Conservation (phyloP, 2,329 filamentous ascomycete species). For the Fusarium ramigenum region DNA sequence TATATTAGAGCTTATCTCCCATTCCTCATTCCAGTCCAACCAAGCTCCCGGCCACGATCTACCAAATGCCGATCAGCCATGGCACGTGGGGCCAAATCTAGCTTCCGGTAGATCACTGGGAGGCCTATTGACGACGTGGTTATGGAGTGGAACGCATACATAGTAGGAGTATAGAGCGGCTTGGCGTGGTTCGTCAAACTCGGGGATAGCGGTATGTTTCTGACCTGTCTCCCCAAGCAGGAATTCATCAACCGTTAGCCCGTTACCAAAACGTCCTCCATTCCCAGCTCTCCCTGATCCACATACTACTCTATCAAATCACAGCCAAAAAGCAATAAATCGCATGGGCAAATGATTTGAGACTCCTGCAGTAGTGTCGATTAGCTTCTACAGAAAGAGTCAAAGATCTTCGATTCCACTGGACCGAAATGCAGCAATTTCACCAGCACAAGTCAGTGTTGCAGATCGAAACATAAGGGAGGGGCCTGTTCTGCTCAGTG, state of each 20-base stretch:
- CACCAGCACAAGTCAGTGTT: neutral
- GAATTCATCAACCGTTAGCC: neutral
- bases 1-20: conserved; percentile 13
- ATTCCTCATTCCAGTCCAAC: conserved; percentile 2
- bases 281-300: neutral
- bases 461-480: neutral
- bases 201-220: neutral
- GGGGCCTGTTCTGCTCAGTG: neutral
- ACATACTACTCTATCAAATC: neutral
- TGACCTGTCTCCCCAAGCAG: neutral
- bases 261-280: neutral
- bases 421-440: neutral
- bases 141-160: too few species aligned
- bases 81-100: neutral
- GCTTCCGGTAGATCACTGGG: neutral
- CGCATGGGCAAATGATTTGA: neutral
- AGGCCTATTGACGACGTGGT: neutral
- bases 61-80: conserved; percentile 1
- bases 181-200: neutral
- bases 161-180: neutral
- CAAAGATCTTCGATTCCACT: neutral
- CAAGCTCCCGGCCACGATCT: neutral
- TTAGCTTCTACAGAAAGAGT: neutral
- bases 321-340: neutral
- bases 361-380: neutral